Conservation (phyloP, 2,329 filamentous ascomycete genomes). For the Clonostachys chloroleuca region DNA sequence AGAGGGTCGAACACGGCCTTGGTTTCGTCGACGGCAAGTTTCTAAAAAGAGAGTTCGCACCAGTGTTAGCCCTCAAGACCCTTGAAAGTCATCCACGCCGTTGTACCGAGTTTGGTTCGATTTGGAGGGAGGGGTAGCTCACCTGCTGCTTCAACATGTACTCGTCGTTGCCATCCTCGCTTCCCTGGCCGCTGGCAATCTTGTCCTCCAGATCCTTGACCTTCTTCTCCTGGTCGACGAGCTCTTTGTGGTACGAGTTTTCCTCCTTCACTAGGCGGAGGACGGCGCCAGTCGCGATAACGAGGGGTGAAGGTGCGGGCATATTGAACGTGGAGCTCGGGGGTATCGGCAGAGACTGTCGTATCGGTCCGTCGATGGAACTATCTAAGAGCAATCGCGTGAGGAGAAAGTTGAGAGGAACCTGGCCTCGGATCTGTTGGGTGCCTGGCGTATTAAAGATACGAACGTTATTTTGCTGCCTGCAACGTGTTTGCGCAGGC, state of each 20-base stretch:
- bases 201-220: constrained; percentile 65
- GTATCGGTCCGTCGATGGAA: no score
- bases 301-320: constrained; percentile 71
- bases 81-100: no score
- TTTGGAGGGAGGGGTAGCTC: constrained; percentile 2
- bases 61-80: neutral
- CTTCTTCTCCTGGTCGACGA: constrained; percentile 67
- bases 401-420: no score
- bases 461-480: no score
- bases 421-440: no score
- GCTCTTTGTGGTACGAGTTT: constrained; percentile 82
- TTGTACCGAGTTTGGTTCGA: neutral
- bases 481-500: neutral
- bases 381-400: no score
- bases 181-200: constrained; percentile 37
- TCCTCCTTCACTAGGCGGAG: constrained; percentile 89
- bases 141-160: constrained; percentile 87
- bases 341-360: no score
- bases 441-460: no score
- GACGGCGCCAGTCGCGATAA: constrained; percentile 76
- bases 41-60: constrained; percentile 38
- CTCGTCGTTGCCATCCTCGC: constrained; percentile 69
- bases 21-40: constrained; percentile 81
- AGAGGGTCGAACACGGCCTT: constrained; percentile 75
- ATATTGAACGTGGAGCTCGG: constrained; percentile 36